Evolutionary conservation across 2,329 filamentous ascomycete genomes (phyloP), one percentile per base, ranked within the genome.

Genomic region (Cladophialophora carrionii): DNA sequence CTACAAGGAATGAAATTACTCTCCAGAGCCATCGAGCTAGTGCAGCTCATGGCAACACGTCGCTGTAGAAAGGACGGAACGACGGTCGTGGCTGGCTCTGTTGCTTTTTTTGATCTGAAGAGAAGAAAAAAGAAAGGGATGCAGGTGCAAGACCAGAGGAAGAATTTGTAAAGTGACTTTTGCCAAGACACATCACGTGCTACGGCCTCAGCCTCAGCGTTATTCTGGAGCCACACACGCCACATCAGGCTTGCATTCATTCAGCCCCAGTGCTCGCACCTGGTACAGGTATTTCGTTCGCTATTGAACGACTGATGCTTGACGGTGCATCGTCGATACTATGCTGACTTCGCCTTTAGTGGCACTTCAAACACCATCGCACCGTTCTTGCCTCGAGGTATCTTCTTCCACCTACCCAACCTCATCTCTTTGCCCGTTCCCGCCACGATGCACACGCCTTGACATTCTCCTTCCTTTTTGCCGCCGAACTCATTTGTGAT

Each of bases 291-390:
- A n/a, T 29, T 17, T 14, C 1, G 24, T 5, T 51, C 10, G 48
- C 22, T 20, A 7, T n/a, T n/a, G 2, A 2, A 43, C 14, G 37
- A 41, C 17, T 43, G 37, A 43, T 17, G 7, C 26, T 29, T 29
- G 26, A 29, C 3, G 26, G 26, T 29, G 26, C 26, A 3, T 29
- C 7, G 31, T 55, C 22, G 4, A 14, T n/a, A 8, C 52, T 59
- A 58, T 29, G 48, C 22, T 10, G 56, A 32, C 48, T 55, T n/a
- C 32, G 20, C 12, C 26, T 51, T 66, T 53, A 80, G 78, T 0
- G 90, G 85, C 37, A 97, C 86, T 75, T 96, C 92, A 74, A 96
- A 96, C 9, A 97, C 84, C 26, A 95, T 85, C n/a, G 90, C 90
- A 6, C 91, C 91, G 74, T 96, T 97, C 70, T 88, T 88, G 3